Conservation (phyloP, 805 yeast genomes). For the Kodamaea fukazawae region DNA sequence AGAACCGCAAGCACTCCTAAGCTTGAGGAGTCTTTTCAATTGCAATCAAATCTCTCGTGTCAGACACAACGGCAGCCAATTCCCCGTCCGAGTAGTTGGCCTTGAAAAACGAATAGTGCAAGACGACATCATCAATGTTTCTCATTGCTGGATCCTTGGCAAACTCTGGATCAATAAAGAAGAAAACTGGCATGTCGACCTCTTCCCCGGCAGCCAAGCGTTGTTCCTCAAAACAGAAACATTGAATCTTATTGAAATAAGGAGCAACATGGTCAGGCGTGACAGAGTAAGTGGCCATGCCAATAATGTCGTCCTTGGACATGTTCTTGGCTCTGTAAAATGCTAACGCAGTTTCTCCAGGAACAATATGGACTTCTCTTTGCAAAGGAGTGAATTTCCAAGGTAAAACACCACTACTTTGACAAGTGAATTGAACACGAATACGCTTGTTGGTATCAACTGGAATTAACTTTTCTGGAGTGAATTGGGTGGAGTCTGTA, state of each 20-base stretch:
- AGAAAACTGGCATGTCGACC: conserved; percentile 98
- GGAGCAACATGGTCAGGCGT: conserved; percentile 96
- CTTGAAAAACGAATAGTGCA: conserved; percentile 90
- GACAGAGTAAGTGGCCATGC: conserved; percentile 97
- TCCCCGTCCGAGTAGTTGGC: conserved; percentile 46
- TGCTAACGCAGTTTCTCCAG: conserved; percentile 97
- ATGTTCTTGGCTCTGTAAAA: conserved; percentile 89
- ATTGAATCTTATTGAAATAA: conserved; percentile 94
- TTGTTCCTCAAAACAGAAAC: conserved; percentile 98
- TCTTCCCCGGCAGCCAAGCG: conserved; percentile 92
- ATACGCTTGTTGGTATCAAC: conserved; percentile 82
- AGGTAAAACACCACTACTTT: conserved; percentile 84
- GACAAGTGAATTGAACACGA: conserved; percentile 84
- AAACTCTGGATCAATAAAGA: conserved; percentile 94
- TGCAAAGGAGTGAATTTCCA: conserved; percentile 97
- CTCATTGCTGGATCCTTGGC: conserved; percentile 91
- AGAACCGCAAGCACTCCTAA: no score
- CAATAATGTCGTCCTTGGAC: conserved; percentile 86
- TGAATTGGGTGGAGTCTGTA: conserved; percentile 75
- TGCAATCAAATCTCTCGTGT: no score
- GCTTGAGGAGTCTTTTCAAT: neutral
- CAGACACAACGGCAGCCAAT: conserved; percentile 19
- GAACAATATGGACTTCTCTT: conserved; percentile 84
- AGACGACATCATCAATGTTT: conserved; percentile 81
- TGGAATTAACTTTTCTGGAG: conserved; percentile 84